Evolutionary conservation across 2,329 filamentous ascomycete genomes (phyloP).

Genomic region (Fusarium heterosporum): DNA sequence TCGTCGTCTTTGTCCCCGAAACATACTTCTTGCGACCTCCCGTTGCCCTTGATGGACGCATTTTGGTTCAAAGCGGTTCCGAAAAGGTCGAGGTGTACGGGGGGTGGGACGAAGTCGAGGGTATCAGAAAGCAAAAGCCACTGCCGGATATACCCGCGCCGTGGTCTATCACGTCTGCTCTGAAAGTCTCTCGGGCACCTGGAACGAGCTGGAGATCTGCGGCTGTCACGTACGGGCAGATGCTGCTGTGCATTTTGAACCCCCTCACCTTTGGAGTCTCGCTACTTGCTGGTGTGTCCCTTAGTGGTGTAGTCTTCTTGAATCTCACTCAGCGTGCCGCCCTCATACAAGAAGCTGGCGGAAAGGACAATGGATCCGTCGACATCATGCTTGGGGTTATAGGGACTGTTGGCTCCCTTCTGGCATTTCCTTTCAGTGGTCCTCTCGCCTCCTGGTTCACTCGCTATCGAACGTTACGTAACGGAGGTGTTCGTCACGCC

Average conservation of each 20-base stretch:
- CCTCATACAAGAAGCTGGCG: background rate
- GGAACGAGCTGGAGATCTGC: constrained; percentile 16
- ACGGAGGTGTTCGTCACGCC: constrained; percentile 32
- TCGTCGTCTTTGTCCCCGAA: constrained; percentile 25
- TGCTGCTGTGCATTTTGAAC: constrained; percentile 36
- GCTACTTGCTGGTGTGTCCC: constrained; percentile 25
- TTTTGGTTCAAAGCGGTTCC: constrained; percentile 14
- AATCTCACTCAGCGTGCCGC: constrained; percentile 18
- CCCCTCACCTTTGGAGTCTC: constrained; percentile 40
- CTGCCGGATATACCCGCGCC: constrained; percentile 11
- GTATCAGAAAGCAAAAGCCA: background rate
- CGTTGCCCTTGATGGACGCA: constrained; percentile 25
- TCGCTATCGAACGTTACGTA: constrained; percentile 7
- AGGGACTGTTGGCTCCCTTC: constrained; percentile 11
- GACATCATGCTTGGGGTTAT: constrained; percentile 4
- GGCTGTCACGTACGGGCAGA: constrained; percentile 33
- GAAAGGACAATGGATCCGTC: background rate
- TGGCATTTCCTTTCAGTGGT: constrained; percentile 18
- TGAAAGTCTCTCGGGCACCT: constrained; percentile 18
- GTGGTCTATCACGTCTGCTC: background rate
- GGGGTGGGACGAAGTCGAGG: constrained; percentile 19
- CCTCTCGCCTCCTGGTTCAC: constrained; percentile 33
- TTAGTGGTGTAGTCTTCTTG: constrained; percentile 28
- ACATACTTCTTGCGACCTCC: constrained; percentile 35
- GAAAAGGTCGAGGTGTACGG: constrained; percentile 29